phyloP scores from a whole-genome alignment of 2,329 filamentous ascomycete species.

The Cladosporium colombiae region DNA sequence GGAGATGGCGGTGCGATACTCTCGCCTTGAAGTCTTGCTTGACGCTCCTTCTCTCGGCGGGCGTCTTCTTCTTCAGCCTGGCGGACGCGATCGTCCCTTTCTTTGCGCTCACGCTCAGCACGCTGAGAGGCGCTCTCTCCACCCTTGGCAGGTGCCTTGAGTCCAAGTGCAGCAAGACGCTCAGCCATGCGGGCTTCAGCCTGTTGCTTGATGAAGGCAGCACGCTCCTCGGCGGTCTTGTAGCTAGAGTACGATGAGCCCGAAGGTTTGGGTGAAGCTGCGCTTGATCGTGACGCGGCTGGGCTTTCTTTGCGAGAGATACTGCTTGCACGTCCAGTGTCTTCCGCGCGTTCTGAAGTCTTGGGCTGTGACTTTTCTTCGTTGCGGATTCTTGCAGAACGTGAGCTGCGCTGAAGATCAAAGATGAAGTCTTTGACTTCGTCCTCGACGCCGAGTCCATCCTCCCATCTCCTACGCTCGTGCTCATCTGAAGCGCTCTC shows the following conservation, averaged over 20 bases:
- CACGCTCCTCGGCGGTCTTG: slow-evolving; percentile 88
- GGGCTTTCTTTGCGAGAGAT: slow-evolving; percentile 35
- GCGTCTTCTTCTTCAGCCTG: slow-evolving; percentile 95
- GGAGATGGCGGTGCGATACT: slow-evolving; percentile 62
- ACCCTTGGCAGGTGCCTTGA: slow-evolving; percentile 75
- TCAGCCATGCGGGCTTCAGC: slow-evolving; percentile 97
- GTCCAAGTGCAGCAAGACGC: slow-evolving; percentile 85
- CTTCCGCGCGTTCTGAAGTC: slow-evolving; percentile 29
- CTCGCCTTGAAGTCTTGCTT: slow-evolving; percentile 79
- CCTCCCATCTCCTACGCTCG: slow-evolving; percentile 91
- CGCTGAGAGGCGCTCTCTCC: slow-evolving; percentile 82
- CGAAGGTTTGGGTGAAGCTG: slow-evolving; percentile 47
- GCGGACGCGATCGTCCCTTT: slow-evolving; percentile 81
- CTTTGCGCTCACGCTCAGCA: slow-evolving; percentile 81
- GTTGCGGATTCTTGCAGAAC: slow-evolving; percentile 68
- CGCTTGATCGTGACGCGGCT: slow-evolving; percentile 29
- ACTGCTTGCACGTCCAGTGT: slow-evolving; percentile 33
- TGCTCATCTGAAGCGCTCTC: slow-evolving; percentile 79
- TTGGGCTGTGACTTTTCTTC: slow-evolving; percentile 48
- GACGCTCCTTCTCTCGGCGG: slow-evolving; percentile 81
- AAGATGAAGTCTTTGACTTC: slow-evolving; percentile 98
- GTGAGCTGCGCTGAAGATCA: slow-evolving; percentile 84
- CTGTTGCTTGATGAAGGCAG: slow-evolving; percentile 95
- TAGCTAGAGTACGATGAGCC: slow-evolving; percentile 77
- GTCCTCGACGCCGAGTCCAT: slow-evolving; percentile 92